phyloP scores from a whole-genome alignment of 192 early-diverging fungal species.

The Thamnidium elegans region DNA sequence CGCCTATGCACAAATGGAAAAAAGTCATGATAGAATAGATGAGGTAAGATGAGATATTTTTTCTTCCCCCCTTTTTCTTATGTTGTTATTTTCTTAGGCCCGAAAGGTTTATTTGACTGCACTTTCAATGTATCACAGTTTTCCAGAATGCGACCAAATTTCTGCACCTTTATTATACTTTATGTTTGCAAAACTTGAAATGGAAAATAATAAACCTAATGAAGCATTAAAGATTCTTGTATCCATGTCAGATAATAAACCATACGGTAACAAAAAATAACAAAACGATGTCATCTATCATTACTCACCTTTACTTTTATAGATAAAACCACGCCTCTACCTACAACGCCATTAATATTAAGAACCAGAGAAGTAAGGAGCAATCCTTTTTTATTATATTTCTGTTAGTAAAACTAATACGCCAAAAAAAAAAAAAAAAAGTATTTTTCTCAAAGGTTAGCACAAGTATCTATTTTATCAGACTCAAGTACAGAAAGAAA shows the following conservation, averaged over 20 bases:
- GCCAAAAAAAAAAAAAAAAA: slow-evolving; percentile 9
- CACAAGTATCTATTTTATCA: slow-evolving; percentile 33
- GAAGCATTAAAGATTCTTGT: slow-evolving; percentile 46
- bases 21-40: slow-evolving; percentile 35
- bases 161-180: slow-evolving; percentile 43
- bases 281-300: not conserved
- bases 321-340: slow-evolving; percentile 3
- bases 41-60: slow-evolving; percentile 37
- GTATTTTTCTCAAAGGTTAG: slow-evolving; percentile 42
- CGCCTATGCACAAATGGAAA: slow-evolving; percentile 53
- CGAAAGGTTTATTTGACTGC: slow-evolving; percentile 48
- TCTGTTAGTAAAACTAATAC: not conserved
- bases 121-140: slow-evolving; percentile 38
- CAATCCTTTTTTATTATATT: not conserved
- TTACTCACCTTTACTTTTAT: not conserved
- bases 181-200: slow-evolving; percentile 51
- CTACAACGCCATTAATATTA: slow-evolving; percentile 33
- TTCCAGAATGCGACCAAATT: slow-evolving; percentile 26
- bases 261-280: slow-evolving; percentile 13
- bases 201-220: slow-evolving; percentile 41
- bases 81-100: slow-evolving; percentile 27
- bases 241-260: slow-evolving; percentile 32
- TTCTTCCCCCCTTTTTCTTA: not conserved
- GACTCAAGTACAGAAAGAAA: slow-evolving; percentile 29
- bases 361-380: slow-evolving; percentile 39